phyloP scores from a whole-genome alignment of 768 basidiomycete genomes.

The Strobilomyces confusus region DNA sequence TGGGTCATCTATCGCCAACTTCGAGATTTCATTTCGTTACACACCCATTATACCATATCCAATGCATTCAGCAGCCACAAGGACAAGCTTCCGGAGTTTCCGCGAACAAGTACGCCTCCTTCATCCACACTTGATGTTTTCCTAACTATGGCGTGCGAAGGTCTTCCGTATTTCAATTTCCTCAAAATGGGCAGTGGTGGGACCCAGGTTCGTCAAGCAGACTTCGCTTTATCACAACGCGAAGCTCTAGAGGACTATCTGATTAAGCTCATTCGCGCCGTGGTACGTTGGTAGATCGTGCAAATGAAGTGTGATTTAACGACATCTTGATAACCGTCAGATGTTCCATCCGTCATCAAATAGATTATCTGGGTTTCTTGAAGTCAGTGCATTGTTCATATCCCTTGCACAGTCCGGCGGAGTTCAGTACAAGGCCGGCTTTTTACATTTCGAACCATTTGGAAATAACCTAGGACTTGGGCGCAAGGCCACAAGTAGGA shows the following conservation, averaged over 20 bases:
- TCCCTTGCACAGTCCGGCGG: conserved; percentile 77
- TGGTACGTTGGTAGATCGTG: conserved; percentile 49
- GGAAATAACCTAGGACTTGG: conserved; percentile 56
- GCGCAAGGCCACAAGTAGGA: conserved; percentile 59
- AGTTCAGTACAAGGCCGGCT: conserved; percentile 88
- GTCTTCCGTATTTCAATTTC: conserved; percentile 89
- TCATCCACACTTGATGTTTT: not conserved
- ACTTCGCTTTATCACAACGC: conserved; percentile 80
- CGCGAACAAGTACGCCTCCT: conserved; percentile 58
- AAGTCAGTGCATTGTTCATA: conserved; percentile 86
- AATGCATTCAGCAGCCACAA: conserved; percentile 74
- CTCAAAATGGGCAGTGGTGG: conserved; percentile 58
- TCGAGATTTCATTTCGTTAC: conserved; percentile 86
- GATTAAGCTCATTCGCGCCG: conserved; percentile 80
- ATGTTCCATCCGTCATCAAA: conserved; percentile 78
- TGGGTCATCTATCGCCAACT: conserved; percentile 97
- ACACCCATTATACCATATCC: conserved; percentile 83
- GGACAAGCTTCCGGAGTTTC: conserved; percentile 87
- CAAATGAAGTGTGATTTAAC: not conserved
- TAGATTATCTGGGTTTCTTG: conserved; percentile 84
- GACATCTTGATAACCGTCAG: not conserved
- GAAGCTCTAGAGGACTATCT: conserved; percentile 85
- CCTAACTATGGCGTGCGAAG: conserved; percentile 33
- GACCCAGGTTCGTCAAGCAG: conserved; percentile 55
- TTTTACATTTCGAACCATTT: conserved; percentile 55